phyloP scores from a whole-genome alignment of 495 filamentous ascomycete species.

The Neurospora sp. region DNA sequence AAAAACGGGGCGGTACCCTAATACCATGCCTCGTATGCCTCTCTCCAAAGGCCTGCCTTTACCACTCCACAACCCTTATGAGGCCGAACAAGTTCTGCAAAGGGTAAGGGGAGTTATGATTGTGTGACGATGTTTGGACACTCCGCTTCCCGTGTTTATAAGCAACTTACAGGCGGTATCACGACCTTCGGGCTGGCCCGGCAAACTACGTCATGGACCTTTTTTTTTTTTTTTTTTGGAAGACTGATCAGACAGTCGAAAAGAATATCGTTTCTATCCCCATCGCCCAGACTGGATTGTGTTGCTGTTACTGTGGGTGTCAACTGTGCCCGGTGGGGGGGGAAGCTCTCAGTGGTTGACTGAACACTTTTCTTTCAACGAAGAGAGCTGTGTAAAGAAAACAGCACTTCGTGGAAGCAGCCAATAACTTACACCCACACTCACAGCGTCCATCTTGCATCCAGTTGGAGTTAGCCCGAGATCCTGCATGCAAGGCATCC shows the following conservation, averaged over 20 bases:
- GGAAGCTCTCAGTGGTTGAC: not conserved
- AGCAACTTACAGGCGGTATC: not conserved
- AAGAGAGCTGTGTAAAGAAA: slow-evolving; percentile 18
- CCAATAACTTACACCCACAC: slow-evolving; percentile 18
- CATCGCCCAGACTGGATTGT: not conserved
- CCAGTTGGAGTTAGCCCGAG: slow-evolving; percentile 14
- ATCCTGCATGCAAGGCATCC: slow-evolving; percentile 27
- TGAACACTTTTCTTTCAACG: slow-evolving; percentile 1
- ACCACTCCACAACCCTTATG: not conserved
- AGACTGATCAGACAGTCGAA: not conserved
- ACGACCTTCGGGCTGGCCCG: not conserved
- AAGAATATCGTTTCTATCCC: not conserved
- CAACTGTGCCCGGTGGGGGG: not conserved
- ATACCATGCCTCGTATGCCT: not conserved
- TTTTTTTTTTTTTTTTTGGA: not conserved
- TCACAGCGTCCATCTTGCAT: slow-evolving; percentile 16
- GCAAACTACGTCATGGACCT: not conserved
- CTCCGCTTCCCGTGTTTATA: not conserved
- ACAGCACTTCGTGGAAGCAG: slow-evolving; percentile 14
- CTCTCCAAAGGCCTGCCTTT: not conserved
- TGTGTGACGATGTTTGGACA: not conserved
- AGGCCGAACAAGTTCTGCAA: not conserved
- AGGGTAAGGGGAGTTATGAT: not conserved
- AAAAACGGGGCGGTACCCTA: not conserved
- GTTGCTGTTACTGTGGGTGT: not conserved